Conservation (phyloP, 1,139 yeast species). For the Meyerozyma smithsonii region DNA sequence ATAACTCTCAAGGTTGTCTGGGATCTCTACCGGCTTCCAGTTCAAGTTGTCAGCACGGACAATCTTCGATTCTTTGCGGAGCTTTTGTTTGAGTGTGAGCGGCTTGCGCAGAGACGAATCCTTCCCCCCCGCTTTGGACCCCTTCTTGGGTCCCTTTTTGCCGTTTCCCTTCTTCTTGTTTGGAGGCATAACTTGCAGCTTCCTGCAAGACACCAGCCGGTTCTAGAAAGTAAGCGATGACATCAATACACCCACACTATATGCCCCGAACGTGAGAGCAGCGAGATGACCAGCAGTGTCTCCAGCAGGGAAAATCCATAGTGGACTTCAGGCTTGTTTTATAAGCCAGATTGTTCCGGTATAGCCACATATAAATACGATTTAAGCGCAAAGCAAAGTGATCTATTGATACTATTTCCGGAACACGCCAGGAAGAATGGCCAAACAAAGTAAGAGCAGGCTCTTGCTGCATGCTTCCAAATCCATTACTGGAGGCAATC, state of each 20-base stretch:
- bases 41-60: slow-evolving; percentile 49
- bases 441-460: slow-evolving; percentile 5
- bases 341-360: too few species aligned
- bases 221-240: slow-evolving; percentile 1
- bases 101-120: slow-evolving; percentile 11
- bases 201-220: background rate
- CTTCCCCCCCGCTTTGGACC: slow-evolving; percentile 3
- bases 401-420: background rate
- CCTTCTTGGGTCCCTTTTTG: slow-evolving; percentile 1
- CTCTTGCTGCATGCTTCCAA: slow-evolving; percentile 7
- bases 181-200: background rate
- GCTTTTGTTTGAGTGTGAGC: slow-evolving; percentile 30
- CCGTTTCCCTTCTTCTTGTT: slow-evolving; percentile 4
- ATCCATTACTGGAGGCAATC: background rate
- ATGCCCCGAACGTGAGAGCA: too few species aligned
- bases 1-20: slow-evolving; percentile 79
- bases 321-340: too few species aligned
- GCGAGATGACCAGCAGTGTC: too few species aligned
- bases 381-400: background rate
- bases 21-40: slow-evolving; percentile 83
- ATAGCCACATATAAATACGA: too few species aligned
- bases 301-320: too few species aligned
- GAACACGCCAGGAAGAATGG: too few species aligned
- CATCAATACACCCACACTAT: background rate
- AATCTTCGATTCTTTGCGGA: slow-evolving; percentile 32